Base-by-base conservation (phyloP, 805 yeast genomes). In the Yarrowia keelungensis region DNA sequence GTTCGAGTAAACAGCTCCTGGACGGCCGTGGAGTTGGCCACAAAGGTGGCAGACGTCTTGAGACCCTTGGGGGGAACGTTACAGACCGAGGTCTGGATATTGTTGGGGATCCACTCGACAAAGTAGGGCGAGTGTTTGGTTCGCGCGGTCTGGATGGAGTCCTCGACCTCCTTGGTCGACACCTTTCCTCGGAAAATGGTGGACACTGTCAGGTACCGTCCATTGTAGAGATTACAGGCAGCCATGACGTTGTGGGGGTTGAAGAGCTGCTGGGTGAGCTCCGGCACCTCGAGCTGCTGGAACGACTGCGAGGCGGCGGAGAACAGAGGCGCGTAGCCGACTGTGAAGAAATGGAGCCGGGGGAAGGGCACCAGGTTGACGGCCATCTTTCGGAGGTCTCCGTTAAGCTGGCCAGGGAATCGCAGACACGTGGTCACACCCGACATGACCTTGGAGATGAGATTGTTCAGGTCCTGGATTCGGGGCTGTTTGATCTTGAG, bases 81-180 rank as follows among this genome's bases (percentile, higher is more conserved):
- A 81, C 97, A 92, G 61, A 92, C 94, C 53, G 97, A 93, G 45
- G 97, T 91, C 82, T 92, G 97, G 75, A 92, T 97, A 78, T 92
- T 93, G 81, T 92, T 92, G 76, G 97, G 97, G 81, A 93, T 93
- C 98, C 98, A 92, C 81, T 92, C 97, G 69, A 93, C 98, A 76
- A 92, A 81, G 80, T 89, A 89, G 70, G 89, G 87, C 19, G 92
- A 84, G 80, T 92, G 91, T 81, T 90, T 89, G 69, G 89, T 87
- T 81, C 91, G 95, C 67, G 91, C 92, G 78, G 89, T 89, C 79
- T 85, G 87, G 92, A 92, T 91, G 79, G 90, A 95, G 78, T 93
- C 97, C 78, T 92, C 98, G 70, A 92, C 97, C 81, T 92, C 98
- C 81, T 91, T 91, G 69, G 89, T 90, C 16, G 97, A 89, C 46